These are phyloP conservation scores for Cercospora nicotianae DNA, from an alignment of 2,329 filamentous ascomycete species.

Conservation along the genomic window DNA sequence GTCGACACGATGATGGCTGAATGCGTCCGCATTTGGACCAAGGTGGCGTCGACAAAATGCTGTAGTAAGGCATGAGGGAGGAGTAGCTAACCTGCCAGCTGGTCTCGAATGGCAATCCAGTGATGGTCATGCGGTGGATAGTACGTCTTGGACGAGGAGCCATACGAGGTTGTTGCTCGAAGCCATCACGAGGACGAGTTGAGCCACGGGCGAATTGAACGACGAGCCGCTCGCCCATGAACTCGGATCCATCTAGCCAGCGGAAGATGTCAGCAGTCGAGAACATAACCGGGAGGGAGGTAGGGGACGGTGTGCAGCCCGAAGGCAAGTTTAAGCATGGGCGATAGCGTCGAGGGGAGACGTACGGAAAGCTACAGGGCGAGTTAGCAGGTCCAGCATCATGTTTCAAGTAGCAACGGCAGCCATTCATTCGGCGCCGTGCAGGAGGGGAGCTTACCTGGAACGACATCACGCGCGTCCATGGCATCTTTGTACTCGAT, in stretches of 20 bases:
- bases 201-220: constrained; percentile 97
- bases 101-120: constrained; percentile 94
- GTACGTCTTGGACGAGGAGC: constrained; percentile 86
- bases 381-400: constrained; percentile 28
- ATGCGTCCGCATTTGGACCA: not conserved
- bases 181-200: constrained; percentile 63
- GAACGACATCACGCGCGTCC: constrained; percentile 97
- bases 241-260: constrained; percentile 83
- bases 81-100: constrained; percentile 96
- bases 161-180: constrained; percentile 62
- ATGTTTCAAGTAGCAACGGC: constrained; percentile 18
- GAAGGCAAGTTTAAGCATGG: constrained; percentile 19
- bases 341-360: constrained; percentile 25
- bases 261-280: constrained; percentile 37
- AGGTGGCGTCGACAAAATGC: not conserved
- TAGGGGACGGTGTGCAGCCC: constrained; percentile 17
- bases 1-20: constrained; percentile 1
- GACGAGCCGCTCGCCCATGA: constrained; percentile 95
- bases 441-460: constrained; percentile 63
- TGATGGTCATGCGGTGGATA: constrained; percentile 94
- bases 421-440: constrained; percentile 15
- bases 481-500: constrained; percentile 98
- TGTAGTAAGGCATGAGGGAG: constrained; percentile 18
- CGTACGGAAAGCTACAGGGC: constrained; percentile 56
- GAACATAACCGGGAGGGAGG: constrained; percentile 25